Base-by-base conservation (phyloP, 2,329 filamentous ascomycete species). In the Ceratocystis huliohia region DNA sequence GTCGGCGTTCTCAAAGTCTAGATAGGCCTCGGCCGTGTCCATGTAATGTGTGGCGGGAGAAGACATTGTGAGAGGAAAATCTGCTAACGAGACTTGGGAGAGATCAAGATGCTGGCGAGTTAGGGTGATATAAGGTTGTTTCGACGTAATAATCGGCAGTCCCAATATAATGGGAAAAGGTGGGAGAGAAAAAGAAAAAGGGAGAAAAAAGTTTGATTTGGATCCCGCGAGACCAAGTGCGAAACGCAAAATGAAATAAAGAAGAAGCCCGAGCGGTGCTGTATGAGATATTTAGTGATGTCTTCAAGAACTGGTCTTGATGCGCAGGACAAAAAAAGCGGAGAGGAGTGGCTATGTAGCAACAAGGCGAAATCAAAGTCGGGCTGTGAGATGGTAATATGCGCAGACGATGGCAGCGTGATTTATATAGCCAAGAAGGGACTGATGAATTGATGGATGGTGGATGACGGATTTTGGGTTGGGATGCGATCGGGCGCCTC, bases 1-100 rank as follows among this genome's bases (percentile, higher is more conserved):
- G 28, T 63, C 63, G 59, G 67, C 61, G 64, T 50, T 64, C 53
- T 68, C 46, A 25, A 61, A 66, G 61, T 63, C 61, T 15, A 66
- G 53, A 41, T 61, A 66, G 15, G 64, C 67, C 53, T 67, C 66
- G 46, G 59, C 56, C 28, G 45, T 37, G 45, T 37, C 30, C 61
- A 33, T 63, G 20, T 25, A 66, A 28, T 22, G 45, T 15, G 61
- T 64, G 59, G 64, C 15, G 22, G 50, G 64, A 17, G 66, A 67
- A 65, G 66, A 61, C 63, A 65, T 66, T 22, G 41, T 50, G 45
- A 8, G 20, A 15, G 8, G 28, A 22, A 50, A 33, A 56, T 13
- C 20, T 65, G 25, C 15, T 61, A 3, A 5, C 53, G 17, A 5
- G 25, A 46, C 37, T 5, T 57, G 20, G 15, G 30, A 63, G 56